phyloP scores from a whole-genome alignment of 805 yeast genomes.

The Suhomyces vadensis region DNA sequence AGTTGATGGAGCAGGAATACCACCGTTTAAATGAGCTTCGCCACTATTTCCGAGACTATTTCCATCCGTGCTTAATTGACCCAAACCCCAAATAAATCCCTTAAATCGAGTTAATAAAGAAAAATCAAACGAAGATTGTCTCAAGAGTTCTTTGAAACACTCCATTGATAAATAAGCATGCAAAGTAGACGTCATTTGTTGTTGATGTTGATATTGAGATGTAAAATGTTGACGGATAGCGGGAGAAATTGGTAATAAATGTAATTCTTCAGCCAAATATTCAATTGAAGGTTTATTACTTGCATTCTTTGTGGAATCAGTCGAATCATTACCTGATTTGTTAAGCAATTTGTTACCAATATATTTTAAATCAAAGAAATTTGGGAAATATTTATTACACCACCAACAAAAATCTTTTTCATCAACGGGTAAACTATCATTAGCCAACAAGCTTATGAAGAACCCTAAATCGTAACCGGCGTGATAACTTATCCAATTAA shows the following conservation, averaged over 20 bases:
- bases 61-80: conserved; percentile 22
- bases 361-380: conserved; percentile 76
- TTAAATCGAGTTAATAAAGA: conserved; percentile 35
- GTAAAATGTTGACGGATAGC: conserved; percentile 37
- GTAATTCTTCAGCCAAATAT: conserved; percentile 65
- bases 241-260: conserved; percentile 60
- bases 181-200: conserved; percentile 51
- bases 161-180: conserved; percentile 64
- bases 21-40: conserved; percentile 7
- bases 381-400: conserved; percentile 74
- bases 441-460: conserved; percentile 71
- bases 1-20: conserved; percentile 21
- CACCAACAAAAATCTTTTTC: conserved; percentile 76
- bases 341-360: conserved; percentile 40
- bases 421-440: conserved; percentile 74
- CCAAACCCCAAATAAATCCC: conserved; percentile 56
- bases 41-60: conserved; percentile 6
- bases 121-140: conserved; percentile 25
- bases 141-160: conserved; percentile 60
- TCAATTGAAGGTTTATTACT: conserved; percentile 52
- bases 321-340: conserved; percentile 17
- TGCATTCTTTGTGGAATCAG: conserved; percentile 6
- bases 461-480: conserved; percentile 95
- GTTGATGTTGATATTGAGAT: conserved; percentile 23
- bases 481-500: conserved; percentile 91